These are phyloP conservation scores for Carex parvula DNA, from an alignment of 176 grass and related monocot genomes.

Conservation along the genomic window DNA sequence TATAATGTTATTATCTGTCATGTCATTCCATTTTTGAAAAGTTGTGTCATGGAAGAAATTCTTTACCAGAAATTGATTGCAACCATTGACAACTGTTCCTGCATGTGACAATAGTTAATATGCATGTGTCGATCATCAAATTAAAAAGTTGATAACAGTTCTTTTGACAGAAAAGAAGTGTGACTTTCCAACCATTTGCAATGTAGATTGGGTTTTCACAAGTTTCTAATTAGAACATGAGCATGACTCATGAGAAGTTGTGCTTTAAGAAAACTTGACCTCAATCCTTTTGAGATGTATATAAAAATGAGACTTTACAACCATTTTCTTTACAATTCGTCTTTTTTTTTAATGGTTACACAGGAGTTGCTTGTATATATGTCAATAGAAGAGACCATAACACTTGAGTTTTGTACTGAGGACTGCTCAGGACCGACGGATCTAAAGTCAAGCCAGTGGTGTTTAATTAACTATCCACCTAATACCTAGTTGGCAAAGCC, in stretches of 20 bases:
- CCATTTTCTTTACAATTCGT: neutral
- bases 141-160: neutral
- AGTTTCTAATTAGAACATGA: neutral
- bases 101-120: slow-evolving; percentile 7
- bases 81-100: neutral
- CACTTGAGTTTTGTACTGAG: no score
- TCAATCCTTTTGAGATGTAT: no score
- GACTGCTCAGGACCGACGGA: no score
- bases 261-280: neutral
- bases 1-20: neutral
- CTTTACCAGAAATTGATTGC: neutral
- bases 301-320: no score
- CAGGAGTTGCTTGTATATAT: neutral
- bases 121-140: neutral
- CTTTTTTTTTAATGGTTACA: neutral
- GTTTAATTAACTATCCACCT: no score
- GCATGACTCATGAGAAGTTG: neutral
- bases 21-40: neutral
- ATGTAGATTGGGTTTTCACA: neutral
- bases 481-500: no score
- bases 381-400: neutral
- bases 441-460: no score
- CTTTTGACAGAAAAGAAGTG: neutral
- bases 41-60: neutral
- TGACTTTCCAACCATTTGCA: neutral